Conservation (phyloP, 2,329 filamentous ascomycete genomes). For the Mycocentrospora acerina region DNA sequence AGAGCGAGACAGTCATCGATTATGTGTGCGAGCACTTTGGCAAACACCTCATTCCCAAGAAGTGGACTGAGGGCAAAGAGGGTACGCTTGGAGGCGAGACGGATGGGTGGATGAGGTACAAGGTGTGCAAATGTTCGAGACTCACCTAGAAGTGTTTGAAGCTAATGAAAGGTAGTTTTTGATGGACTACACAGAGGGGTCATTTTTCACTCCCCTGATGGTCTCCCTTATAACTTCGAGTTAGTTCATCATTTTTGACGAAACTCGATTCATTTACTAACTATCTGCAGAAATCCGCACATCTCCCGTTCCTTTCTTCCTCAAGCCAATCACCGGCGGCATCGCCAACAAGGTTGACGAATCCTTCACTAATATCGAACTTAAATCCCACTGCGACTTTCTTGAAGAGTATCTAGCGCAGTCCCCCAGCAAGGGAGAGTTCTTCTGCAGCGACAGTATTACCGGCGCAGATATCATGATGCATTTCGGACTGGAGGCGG, state of each 20-base stretch:
- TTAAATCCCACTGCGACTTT: conserved; percentile 52
- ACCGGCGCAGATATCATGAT: conserved; percentile 57
- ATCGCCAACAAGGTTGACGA: conserved; percentile 54
- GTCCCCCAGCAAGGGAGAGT: conserved; percentile 52
- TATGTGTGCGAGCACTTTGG: conserved; percentile 74
- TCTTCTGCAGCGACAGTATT: conserved; percentile 51
- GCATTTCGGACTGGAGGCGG: conserved; percentile 54
- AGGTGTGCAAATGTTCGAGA: conserved; percentile 30
- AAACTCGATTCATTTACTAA: conserved; percentile 1
- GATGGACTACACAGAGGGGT: conserved; percentile 85
- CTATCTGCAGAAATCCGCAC: conserved; percentile 41
- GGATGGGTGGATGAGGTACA: conserved; percentile 61
- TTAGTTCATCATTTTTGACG: neutral
- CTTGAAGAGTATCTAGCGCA: conserved; percentile 53
- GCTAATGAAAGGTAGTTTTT: conserved; percentile 40
- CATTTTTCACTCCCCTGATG: conserved; percentile 72
- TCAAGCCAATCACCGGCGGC: conserved; percentile 62
- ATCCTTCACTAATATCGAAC: conserved; percentile 50
- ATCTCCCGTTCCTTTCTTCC: conserved; percentile 66
- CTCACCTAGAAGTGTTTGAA: conserved; percentile 2
- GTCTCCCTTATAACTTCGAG: conserved; percentile 61
- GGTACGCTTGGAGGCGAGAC: conserved; percentile 59
- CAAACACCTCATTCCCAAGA: conserved; percentile 52
- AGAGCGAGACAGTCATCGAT: conserved; percentile 79
- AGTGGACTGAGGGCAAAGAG: conserved; percentile 56